Evolutionary conservation across 305 asterid species (phyloP).

Genomic region (Solanum chacoense): DNA sequence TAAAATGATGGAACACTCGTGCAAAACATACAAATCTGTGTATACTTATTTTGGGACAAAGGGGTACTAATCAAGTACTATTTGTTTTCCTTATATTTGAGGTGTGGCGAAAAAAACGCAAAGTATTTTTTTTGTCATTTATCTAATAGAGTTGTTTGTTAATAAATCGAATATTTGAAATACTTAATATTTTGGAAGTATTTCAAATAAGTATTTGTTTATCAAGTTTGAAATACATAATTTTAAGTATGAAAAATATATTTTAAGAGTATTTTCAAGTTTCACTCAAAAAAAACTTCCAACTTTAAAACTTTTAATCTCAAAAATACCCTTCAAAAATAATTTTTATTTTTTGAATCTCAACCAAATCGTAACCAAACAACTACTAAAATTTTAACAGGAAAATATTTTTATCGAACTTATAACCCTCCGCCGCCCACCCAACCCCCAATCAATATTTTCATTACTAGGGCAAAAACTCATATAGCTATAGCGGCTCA

Average conservation of each 20-base stretch:
- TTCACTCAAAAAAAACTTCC: neutral
- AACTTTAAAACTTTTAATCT: neutral
- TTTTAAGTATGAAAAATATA: neutral
- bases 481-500: neutral
- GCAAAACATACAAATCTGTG: too few relatives aligned
- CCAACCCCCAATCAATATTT: neutral
- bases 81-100: too few relatives aligned
- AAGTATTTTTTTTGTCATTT: too few relatives aligned
- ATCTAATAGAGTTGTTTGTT: too few relatives aligned
- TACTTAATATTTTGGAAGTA: too few relatives aligned
- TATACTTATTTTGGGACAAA: too few relatives aligned
- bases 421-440: neutral
- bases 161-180: too few relatives aligned
- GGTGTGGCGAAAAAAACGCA: too few relatives aligned
- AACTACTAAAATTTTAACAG: neutral
- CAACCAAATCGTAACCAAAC: neutral
- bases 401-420: neutral
- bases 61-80: too few relatives aligned
- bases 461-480: neutral
- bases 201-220: neutral
- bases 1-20: too few relatives aligned
- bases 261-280: neutral
- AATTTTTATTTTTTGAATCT: neutral
- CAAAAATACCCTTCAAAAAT: neutral
- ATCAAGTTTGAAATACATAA: neutral